Evolutionary conservation across 106 monocot genomes (phyloP), one percentile per base, ranked within the genome.

Genomic region (Allium sativum): DNA sequence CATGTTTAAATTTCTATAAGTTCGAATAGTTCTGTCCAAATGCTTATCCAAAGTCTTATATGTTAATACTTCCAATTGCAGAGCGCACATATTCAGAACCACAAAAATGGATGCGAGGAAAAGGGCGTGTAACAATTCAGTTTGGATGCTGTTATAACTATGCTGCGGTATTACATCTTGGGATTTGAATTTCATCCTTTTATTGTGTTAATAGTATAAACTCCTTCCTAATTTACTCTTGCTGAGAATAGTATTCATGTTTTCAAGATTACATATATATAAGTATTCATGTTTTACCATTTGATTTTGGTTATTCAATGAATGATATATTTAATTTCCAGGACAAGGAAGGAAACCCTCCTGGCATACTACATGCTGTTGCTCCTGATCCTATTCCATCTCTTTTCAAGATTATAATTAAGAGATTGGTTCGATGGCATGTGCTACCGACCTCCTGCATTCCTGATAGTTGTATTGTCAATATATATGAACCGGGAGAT

Each of bases 71-170:
- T 31, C 31, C 65, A 48, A 42, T 60, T 74, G 18, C 77, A 95
- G 94, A 84, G 44, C 74, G 75, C 9, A 91, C 91, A 14, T 98
- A 98, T 71, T 84, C 87, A 41, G 84, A 83, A 69, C 87, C 91
- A 10, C 50, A 51, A 13, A 96, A 87, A 55, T 90, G 90, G 90
- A 87, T 87, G 95, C 76, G 71, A 17, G 96, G 86, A 15, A 98
- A 98, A 74, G 91, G 90, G 4, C 81, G 90, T 4, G 73, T 84
- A 21, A 98, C 96, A 3, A 80, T 98, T 41, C 96, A 98, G 42
- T 98, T 98, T 54, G 96, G 96, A 44, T 98, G 96, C 62, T 87
- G 87, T 67, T 91, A 90, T 56, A 98, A 90, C 58, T 84, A 87
- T 71, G 84, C 96, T 21, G 20, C n/a, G 77, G 96, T 98, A 80